Evolutionary conservation across 1,284 basidiomycete genomes (phyloP), one percentile per base, ranked within the genome.

Genomic region (Lentinus polychrous): DNA sequence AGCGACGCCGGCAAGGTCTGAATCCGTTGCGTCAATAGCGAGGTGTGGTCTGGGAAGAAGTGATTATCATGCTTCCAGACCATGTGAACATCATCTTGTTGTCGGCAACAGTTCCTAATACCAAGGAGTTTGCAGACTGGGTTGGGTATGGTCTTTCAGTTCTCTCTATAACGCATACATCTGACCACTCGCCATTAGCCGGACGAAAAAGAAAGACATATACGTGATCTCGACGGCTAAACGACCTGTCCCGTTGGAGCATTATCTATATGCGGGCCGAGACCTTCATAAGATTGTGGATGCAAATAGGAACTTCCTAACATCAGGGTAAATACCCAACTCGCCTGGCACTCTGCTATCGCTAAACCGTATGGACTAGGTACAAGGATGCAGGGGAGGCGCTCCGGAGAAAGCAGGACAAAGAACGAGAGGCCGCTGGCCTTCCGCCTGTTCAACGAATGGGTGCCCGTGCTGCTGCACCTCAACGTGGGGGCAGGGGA

Each of bases 11-110:
- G 36, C 14, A 40, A 45, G 46, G 11, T 48, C 44, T 52, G 23
- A 45, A 11, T 37, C 14, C 18, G 7, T 34, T 27, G 23, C 50
- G 40, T 46, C 41, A 32, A n/a, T 59, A 96, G 93, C 79, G 96
- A 62, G 96, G 96, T 45, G 96, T 99, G 8, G 96, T 99, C 12
- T 99, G 96, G 96, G 96, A 99, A 68, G 96, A 99, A 69, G 96
- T 99, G 31, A 99, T 99, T 56, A 99, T 99, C 66, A 95, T 97
- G 92, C 71, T 97, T 10, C 94, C 94, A 1, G 94, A 97, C 55
- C 94, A 97, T 67, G 89, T 97, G 63, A 94, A 87, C 64, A 96
- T 98, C 61, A 96, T 99, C 50, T 74, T 99, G 27, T 74, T 99
- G 12, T 98, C 95, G 2, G 96, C 96, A 0, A 99, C 96, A 0